Conservation (phyloP, 495 filamentous ascomycete species). For the Halenospora varia region DNA sequence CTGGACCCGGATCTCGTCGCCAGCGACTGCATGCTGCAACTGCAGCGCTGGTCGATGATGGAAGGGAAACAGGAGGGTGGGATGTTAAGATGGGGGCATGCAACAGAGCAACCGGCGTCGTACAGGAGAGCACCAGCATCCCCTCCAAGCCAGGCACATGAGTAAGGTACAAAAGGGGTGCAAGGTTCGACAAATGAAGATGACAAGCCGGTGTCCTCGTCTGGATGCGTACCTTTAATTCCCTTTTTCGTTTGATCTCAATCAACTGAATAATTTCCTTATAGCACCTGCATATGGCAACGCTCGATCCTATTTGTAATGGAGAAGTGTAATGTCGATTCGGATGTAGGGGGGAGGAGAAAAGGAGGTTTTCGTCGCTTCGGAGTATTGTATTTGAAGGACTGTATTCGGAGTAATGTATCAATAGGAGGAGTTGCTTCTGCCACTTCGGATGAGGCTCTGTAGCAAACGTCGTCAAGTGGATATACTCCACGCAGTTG, state of each 20-base stretch:
- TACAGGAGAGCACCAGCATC: neutral
- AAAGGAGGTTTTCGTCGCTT: too few species aligned
- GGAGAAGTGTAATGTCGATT: too few species aligned
- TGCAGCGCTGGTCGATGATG: too few species aligned
- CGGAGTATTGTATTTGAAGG: too few species aligned
- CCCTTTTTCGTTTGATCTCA: too few species aligned
- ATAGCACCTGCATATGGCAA: too few species aligned
- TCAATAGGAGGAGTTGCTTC: too few species aligned
- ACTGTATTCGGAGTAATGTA: too few species aligned
- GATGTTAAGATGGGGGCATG: neutral
- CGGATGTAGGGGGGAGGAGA: too few species aligned
- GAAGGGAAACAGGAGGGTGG: neutral
- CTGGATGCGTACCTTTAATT: neutral
- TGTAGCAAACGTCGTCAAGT: neutral
- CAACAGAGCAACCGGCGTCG: neutral
- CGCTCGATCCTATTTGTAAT: too few species aligned
- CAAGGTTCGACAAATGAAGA: neutral
- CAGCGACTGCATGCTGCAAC: neutral
- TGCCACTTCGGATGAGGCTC: too few species aligned
- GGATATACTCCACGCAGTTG: neutral
- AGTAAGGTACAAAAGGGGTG: neutral
- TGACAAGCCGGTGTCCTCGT: neutral
- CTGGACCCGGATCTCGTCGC: neutral
- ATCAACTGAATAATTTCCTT: neutral
- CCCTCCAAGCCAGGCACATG: neutral